phyloP scores from a whole-genome alignment of 2,329 filamentous ascomycete genomes.

The Pestalotiopsis sp. region DNA sequence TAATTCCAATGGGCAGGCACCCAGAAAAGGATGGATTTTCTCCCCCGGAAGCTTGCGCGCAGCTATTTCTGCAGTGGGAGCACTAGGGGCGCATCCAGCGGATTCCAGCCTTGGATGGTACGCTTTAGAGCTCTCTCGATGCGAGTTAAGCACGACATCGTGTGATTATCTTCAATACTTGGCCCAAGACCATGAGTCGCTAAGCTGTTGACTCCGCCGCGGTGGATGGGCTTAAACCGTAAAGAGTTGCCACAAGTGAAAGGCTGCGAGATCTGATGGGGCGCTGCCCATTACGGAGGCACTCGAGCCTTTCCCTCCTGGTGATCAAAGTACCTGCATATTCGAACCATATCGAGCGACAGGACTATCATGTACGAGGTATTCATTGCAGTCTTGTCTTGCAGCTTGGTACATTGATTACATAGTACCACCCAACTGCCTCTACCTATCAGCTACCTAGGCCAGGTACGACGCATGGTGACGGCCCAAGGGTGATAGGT shows the following conservation, averaged over 20 bases:
- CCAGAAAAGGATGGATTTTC: background rate
- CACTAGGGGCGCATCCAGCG: background rate
- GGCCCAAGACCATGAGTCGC: conserved; percentile 1
- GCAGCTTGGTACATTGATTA: background rate
- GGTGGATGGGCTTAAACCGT: background rate
- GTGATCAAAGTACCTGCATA: background rate
- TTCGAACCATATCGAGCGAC: background rate
- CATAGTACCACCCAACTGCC: background rate
- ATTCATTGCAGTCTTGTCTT: too few species aligned
- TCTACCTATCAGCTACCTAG: background rate
- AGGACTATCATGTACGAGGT: background rate
- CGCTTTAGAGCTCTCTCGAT: background rate
- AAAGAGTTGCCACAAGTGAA: background rate
- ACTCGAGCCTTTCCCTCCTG: background rate
- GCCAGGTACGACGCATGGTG: background rate
- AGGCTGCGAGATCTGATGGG: background rate
- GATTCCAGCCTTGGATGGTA: background rate
- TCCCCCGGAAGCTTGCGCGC: background rate
- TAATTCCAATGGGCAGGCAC: background rate
- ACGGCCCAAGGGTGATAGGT: background rate
- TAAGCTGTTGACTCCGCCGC: background rate
- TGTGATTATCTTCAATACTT: conserved; percentile 4
- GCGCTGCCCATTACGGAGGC: background rate
- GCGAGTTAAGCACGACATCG: conserved; percentile 5
- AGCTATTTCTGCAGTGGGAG: background rate